Base-by-base conservation (phyloP, 768 basidiomycete species). In the Daedaleopsis sinensis region DNA sequence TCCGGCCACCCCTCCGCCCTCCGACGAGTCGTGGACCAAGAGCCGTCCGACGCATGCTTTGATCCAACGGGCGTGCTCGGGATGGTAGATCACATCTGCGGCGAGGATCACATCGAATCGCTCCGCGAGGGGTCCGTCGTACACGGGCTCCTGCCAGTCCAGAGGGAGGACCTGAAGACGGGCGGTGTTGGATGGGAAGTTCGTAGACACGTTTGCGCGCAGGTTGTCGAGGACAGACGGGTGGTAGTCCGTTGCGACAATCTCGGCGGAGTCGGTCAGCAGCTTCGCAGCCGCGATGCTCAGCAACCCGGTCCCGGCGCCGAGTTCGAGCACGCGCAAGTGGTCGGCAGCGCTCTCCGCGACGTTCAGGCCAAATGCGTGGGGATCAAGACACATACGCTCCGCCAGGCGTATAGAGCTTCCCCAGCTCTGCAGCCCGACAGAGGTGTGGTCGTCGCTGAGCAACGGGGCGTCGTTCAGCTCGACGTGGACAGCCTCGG, bases 401-500 rank as follows among this genome's bases (percentile, higher is more conserved):
- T 88, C 82, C 1, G 86, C 86, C 50, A 94, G 79, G 38, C 91
- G 73, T 68, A 92, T 89, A 18, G 87, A 83, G 67, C 89, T 88
- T 10, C 85, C 91, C 92, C 93, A 94, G 68, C 89, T 93, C 72
- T 94, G 92, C 47, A 94, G 75, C 0, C 93, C 91, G 36, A 93
- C 91, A 18, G 85, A 86, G 11, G 90, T 91, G 70, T 93, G 88
- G 69, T 93, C 91, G 15, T 81, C 78, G 36, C 73, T 76, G 27
- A 82, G 77, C 43, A 91, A 75, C 1, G 88, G 82, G 1, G 84
- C 90, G 66, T 93, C 91, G 68, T 88, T 89, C 37, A 93, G 77
- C 71, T 87, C 80, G 52, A 89, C 78, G 18, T 71, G 67, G 47
- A 88, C 72, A 18, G 50, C 38, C 21, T n/a, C 19, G 7, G 10